Base-by-base conservation (phyloP, 306 rosid genomes). In the Potentilla sterilis region DNA sequence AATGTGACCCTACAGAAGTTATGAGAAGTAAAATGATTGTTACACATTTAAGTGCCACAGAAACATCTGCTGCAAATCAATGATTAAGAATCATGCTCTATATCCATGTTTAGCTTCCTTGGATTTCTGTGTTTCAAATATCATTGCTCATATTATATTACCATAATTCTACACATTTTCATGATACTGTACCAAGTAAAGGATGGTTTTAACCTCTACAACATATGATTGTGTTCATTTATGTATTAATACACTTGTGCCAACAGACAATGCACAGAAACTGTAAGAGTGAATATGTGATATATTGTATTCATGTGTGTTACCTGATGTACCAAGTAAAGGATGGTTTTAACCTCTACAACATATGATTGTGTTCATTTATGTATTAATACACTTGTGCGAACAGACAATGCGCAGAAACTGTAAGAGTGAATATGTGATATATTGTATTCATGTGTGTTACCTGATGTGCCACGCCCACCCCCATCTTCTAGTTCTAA, bases 401-500 rank as follows among this genome's bases (percentile, higher is more conserved):
- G 18, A 2, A 63, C 1, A 63, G 22, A 63, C 40, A 10, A n/a
- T 32, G 14, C 51, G 13, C 38, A 68, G 21, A 72, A 70, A n/a
- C n/a, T n/a, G n/a, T 40, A 22, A 14, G 10, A 38, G 51, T 55
- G 69, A 11, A 49, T 24, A 16, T 37, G 7, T 15, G 69, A 18
- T 37, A 15, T 16, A 16, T 37, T 9, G 2, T 16, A 38, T 64
- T 64, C 5, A 12, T 63, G 38, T 59, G 61, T 65, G 76, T 85
- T 69, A 85, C 98, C 97, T 89, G 99, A 96, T 79, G 99, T 96
- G 68, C 99, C 98, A 0, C 99, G 97, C 49, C 99, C 99, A 77
- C 99, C 99, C 73, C 99, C 98, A 77, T 96, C 99, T 89, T 96
- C 99, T 75, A 96, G 90, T 86, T 96, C 99, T 81, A 96, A 88